Conservation (phyloP, 768 basidiomycete species). For the Collybia sordida region DNA sequence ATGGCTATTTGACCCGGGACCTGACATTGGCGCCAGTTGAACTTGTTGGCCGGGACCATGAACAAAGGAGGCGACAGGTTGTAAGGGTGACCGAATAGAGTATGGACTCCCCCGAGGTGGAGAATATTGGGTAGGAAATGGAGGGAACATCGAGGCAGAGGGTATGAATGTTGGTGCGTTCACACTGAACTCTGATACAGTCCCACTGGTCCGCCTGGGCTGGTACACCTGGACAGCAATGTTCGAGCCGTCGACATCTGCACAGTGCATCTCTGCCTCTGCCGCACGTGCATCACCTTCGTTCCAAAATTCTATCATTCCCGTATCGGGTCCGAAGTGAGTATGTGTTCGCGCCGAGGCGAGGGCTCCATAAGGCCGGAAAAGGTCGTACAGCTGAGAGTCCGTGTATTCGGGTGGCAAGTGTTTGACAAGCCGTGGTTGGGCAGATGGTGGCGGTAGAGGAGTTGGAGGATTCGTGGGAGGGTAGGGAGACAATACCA, state of each 20-base stretch:
- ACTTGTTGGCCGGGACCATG: slow-evolving; percentile 92
- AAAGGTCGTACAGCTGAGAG: slow-evolving; percentile 78
- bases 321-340: slow-evolving; percentile 75
- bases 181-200: slow-evolving; percentile 65
- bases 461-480: slow-evolving; percentile 75
- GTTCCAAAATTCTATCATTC: slow-evolving; percentile 82
- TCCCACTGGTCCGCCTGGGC: slow-evolving; percentile 55
- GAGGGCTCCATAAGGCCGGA: slow-evolving; percentile 81
- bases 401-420: slow-evolving; percentile 71
- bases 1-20: slow-evolving; percentile 80
- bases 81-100: slow-evolving; percentile 41
- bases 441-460: slow-evolving; percentile 73
- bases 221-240: slow-evolving; percentile 83
- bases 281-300: slow-evolving; percentile 81
- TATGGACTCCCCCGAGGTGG: slow-evolving; percentile 62
- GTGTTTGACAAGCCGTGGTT: slow-evolving; percentile 82
- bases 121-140: slow-evolving; percentile 72
- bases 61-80: slow-evolving; percentile 55
- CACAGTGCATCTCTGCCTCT: slow-evolving; percentile 81
- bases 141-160: slow-evolving; percentile 54
- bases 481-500: slow-evolving; percentile 82
- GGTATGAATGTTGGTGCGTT: slow-evolving; percentile 79
- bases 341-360: slow-evolving; percentile 75
- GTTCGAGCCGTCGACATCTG: slow-evolving; percentile 80
- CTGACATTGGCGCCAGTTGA: slow-evolving; percentile 70